A percentile compares a stretch with the other conserved stretches of the same genome.
Evolutionary conservation across 148 eudicot genomes (phyloP).

Genomic region (Vaccinium darrowii): DNA sequence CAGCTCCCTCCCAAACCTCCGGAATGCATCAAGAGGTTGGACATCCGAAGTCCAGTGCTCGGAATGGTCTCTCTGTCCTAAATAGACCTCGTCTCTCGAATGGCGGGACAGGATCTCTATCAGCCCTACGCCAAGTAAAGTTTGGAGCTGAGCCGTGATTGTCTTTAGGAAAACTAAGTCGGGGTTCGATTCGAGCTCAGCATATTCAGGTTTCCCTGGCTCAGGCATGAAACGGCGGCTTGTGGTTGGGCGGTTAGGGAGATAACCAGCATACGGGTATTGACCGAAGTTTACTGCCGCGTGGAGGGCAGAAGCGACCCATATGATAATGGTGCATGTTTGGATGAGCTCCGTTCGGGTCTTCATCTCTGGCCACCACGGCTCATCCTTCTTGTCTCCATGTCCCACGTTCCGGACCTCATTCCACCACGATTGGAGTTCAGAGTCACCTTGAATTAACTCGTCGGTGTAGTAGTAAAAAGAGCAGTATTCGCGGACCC

Average conservation of each 20-base stretch:
- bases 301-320: conserved; percentile 28
- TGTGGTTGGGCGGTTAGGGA: conserved; percentile 30
- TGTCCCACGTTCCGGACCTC: conserved; percentile 16
- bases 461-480: conserved; percentile 53
- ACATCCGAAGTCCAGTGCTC: not conserved
- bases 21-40: conserved; percentile 23
- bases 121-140: not conserved
- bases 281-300: conserved; percentile 5
- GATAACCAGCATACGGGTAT: conserved; percentile 25
- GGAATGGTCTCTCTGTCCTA: not conserved
- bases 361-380: conserved; percentile 24
- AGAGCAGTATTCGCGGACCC: conserved; percentile 65
- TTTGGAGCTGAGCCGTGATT: not conserved
- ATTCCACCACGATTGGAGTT: conserved; percentile 47
- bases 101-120: not conserved
- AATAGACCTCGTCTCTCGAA: not conserved
- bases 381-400: conserved; percentile 17
- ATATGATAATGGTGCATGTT: conserved; percentile 21
- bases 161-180: not conserved
- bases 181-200: not conserved
- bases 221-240: conserved; percentile 35
- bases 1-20: conserved; percentile 19
- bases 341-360: conserved; percentile 8
- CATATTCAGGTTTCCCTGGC: not conserved
- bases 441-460: conserved; percentile 42